Percentiles rank a stretch among this genome's conserved stretches.
Conservation (phyloP, 192 early-diverging fungal genomes). For the Funneliformis geosporum region DNA sequence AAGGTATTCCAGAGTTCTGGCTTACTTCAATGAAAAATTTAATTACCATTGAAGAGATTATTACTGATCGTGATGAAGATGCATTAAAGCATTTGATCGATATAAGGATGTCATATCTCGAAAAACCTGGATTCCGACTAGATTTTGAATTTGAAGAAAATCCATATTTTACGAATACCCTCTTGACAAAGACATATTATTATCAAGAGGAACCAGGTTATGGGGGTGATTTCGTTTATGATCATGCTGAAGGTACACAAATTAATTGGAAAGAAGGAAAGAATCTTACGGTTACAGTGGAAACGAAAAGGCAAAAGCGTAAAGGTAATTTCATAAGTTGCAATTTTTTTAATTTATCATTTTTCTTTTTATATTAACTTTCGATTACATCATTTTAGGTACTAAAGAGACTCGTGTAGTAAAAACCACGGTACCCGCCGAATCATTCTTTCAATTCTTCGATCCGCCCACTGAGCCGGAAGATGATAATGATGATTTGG, state of each 20-base stretch:
- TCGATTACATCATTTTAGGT: slow-evolving; percentile 40
- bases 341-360: slow-evolving; percentile 3
- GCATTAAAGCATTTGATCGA: slow-evolving; percentile 88
- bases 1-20: slow-evolving; percentile 97
- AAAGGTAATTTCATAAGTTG: slow-evolving; percentile 59
- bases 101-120: slow-evolving; percentile 82
- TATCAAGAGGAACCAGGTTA: slow-evolving; percentile 80
- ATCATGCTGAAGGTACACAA: slow-evolving; percentile 86
- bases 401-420: slow-evolving; percentile 98
- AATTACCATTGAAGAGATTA: slow-evolving; percentile 74
- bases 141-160: slow-evolving; percentile 92
- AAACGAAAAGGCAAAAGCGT: slow-evolving; percentile 99
- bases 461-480: slow-evolving; percentile 77
- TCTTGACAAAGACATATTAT: slow-evolving; percentile 92
- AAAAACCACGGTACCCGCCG: slow-evolving; percentile 94
- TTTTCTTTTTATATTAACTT: not conserved
- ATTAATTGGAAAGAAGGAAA: slow-evolving; percentile 98
- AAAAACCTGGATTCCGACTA: slow-evolving; percentile 91
- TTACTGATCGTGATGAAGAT: slow-evolving; percentile 90
- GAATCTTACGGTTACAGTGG: slow-evolving; percentile 89
- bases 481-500: slow-evolving; percentile 73
- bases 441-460: slow-evolving; percentile 99
- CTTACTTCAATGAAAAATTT: slow-evolving; percentile 89
- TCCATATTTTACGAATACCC: slow-evolving; percentile 84
- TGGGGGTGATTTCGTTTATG: slow-evolving; percentile 86